A percentile compares a stretch with the other conserved stretches of the same genome.
phyloP scores from a whole-genome alignment of 2,329 filamentous ascomycete species.

The Aspergillus sp. region DNA sequence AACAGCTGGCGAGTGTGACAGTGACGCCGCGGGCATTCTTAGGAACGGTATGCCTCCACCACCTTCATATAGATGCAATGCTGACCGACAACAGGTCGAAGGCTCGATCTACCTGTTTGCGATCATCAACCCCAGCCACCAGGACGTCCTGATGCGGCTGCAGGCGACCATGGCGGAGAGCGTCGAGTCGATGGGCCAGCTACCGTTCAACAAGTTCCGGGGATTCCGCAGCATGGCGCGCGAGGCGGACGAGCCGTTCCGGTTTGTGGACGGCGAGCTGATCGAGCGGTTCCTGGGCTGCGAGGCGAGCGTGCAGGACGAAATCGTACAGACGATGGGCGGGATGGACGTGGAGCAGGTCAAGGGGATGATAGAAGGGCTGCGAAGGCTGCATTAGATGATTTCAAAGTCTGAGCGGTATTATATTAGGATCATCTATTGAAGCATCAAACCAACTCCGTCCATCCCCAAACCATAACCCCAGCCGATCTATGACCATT shows the following conservation, averaged over 20 bases:
- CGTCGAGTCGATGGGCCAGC: conserved; percentile 59
- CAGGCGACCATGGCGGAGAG: conserved; percentile 61
- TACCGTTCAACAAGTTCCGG: conserved; percentile 72
- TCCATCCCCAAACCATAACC: neutral
- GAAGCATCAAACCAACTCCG: neutral
- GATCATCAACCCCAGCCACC: conserved; percentile 60
- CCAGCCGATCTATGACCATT: neutral
- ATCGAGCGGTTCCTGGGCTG: conserved; percentile 75
- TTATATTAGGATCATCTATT: neutral
- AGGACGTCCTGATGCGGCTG: conserved; percentile 73
- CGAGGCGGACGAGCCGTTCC: conserved; percentile 63
- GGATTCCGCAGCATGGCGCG: conserved; percentile 66
- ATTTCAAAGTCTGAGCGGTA: no score
- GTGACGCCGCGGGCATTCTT: conserved; percentile 78
- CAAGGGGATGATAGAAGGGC: conserved; percentile 51
- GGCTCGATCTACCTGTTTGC: conserved; percentile 87
- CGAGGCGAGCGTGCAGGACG: conserved; percentile 48
- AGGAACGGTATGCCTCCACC: conserved; percentile 58
- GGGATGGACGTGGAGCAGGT: conserved; percentile 47
- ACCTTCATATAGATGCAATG: no score
- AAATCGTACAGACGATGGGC: conserved; percentile 43
- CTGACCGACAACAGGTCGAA: conserved; percentile 54
- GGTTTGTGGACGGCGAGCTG: conserved; percentile 88
- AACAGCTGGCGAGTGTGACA: conserved; percentile 53
- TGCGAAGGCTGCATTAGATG: conserved; percentile 42